A percentile compares a stretch with the other conserved stretches of the same genome.
These are phyloP conservation scores for Porphyrellus cyaneotinctus DNA, from an alignment of 768 basidiomycete genomes.

Conservation along the genomic window DNA sequence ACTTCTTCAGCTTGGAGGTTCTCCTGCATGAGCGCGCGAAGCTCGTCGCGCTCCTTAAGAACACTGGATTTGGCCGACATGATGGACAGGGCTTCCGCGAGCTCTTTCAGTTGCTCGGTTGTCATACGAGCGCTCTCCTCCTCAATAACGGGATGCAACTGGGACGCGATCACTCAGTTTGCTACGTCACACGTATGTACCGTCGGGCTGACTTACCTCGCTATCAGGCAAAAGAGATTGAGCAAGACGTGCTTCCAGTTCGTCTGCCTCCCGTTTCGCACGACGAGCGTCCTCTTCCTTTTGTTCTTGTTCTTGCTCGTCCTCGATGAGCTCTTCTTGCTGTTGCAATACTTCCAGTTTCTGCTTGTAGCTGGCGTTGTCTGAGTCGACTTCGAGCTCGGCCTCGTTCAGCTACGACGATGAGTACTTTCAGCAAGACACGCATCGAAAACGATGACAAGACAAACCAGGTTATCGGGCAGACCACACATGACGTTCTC, in stretches of 20 bases:
- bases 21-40: slow-evolving; percentile 89
- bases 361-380: slow-evolving; percentile 94
- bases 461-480: slow-evolving; percentile 87
- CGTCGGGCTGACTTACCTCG: slow-evolving; percentile 50
- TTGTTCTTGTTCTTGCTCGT: slow-evolving; percentile 97
- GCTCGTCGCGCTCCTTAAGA: slow-evolving; percentile 91
- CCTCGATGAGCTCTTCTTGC: slow-evolving; percentile 98
- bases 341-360: slow-evolving; percentile 97
- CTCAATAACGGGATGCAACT: slow-evolving; percentile 62
- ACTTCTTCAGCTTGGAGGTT: slow-evolving; percentile 88
- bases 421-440: not conserved
- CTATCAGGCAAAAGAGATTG: slow-evolving; percentile 83
- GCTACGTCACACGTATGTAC: not conserved
- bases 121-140: slow-evolving; percentile 92
- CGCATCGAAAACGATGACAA: no score
- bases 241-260: slow-evolving; percentile 73
- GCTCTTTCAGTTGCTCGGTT: slow-evolving; percentile 89
- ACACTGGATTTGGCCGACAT: slow-evolving; percentile 93
- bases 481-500: slow-evolving; percentile 89
- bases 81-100: slow-evolving; percentile 86
- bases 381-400: slow-evolving; percentile 92
- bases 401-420: slow-evolving; percentile 85
- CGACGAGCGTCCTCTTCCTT: slow-evolving; percentile 91
- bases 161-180: not conserved
- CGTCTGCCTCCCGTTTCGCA: slow-evolving; percentile 75